phyloP scores from a whole-genome alignment of 2,329 filamentous ascomycete species.

The Ustilaginoidea virens region DNA sequence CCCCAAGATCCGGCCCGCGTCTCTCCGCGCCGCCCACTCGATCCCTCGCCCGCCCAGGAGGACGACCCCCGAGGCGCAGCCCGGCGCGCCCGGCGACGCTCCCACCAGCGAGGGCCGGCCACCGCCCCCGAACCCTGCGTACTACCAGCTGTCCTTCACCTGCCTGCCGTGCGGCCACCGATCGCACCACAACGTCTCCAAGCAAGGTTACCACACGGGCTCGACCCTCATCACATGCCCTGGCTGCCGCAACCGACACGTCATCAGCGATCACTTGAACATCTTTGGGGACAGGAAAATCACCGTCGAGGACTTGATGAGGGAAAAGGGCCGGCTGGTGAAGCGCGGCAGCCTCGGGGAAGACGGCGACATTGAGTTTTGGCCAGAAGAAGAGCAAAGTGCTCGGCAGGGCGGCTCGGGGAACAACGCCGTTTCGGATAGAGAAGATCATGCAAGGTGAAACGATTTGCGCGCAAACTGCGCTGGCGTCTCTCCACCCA shows the following conservation, averaged over 20 bases:
- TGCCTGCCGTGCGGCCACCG: constrained; percentile 72
- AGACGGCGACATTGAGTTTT: constrained; percentile 85
- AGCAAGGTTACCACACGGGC: constrained; percentile 88
- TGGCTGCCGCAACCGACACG: constrained; percentile 67
- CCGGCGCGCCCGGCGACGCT: constrained; percentile 5
- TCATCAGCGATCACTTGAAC: constrained; percentile 78
- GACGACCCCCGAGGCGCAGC: constrained; percentile 5
- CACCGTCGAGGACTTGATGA: constrained; percentile 65
- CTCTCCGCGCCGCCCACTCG: constrained; percentile 18
- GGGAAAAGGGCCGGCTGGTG: constrained; percentile 57
- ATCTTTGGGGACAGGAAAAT: constrained; percentile 58
- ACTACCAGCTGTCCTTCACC: constrained; percentile 83
- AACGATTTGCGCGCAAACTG: constrained; percentile 1
- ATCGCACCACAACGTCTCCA: constrained; percentile 74
- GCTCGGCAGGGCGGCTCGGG: too few relatives aligned
- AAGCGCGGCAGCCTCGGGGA: constrained; percentile 56
- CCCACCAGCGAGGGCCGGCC: constrained; percentile 15
- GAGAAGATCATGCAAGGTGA: not conserved
- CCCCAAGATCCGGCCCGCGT: too few relatives aligned
- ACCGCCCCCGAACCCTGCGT: constrained; percentile 32
- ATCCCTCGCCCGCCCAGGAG: constrained; percentile 16
- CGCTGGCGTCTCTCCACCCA: too few relatives aligned
- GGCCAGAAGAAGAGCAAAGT: constrained; percentile 58
- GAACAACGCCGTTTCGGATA: too few relatives aligned
- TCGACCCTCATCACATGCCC: constrained; percentile 84